phyloP scores from a whole-genome alignment of 163 green algal genomes.

The Smithsoniella earleae region DNA sequence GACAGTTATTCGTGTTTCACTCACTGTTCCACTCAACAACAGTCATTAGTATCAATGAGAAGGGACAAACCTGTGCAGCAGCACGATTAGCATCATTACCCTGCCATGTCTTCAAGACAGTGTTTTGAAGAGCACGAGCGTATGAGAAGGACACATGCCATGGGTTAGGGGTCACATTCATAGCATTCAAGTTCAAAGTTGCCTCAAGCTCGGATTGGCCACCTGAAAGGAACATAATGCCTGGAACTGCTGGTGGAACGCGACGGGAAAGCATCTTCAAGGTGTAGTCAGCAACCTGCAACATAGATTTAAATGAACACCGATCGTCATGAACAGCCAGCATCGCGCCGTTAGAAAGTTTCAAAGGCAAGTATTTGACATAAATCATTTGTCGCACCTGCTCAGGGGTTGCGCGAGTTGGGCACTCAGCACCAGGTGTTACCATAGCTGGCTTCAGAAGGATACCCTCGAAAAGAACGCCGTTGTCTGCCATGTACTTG shows the following conservation, averaged over 20 bases:
- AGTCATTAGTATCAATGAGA: neutral
- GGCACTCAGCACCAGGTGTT: slow-evolving; percentile 84
- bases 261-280: slow-evolving; percentile 89
- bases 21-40: neutral
- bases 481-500: slow-evolving; percentile 73
- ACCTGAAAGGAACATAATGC: slow-evolving; percentile 95
- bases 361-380: no score
- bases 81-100: slow-evolving; percentile 74
- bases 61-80: slow-evolving; percentile 34
- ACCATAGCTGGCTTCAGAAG: slow-evolving; percentile 99
- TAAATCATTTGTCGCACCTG: no score
- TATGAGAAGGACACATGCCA: slow-evolving; percentile 99
- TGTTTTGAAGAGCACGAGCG: slow-evolving; percentile 90
- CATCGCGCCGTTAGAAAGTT: no score
- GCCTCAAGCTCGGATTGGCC: slow-evolving; percentile 94
- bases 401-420: slow-evolving; percentile 56
- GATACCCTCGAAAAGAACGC: slow-evolving; percentile 97
- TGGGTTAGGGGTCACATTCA: slow-evolving; percentile 92
- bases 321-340: no score
- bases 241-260: slow-evolving; percentile 91
- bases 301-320: no score
- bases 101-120: slow-evolving; percentile 88
- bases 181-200: slow-evolving; percentile 93
- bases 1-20: slow-evolving; percentile 1
- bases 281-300: slow-evolving; percentile 80